Evolutionary conservation across 2,329 filamentous ascomycete species (phyloP).

Genomic region (Phaeosphaeriaceae sp.): DNA sequence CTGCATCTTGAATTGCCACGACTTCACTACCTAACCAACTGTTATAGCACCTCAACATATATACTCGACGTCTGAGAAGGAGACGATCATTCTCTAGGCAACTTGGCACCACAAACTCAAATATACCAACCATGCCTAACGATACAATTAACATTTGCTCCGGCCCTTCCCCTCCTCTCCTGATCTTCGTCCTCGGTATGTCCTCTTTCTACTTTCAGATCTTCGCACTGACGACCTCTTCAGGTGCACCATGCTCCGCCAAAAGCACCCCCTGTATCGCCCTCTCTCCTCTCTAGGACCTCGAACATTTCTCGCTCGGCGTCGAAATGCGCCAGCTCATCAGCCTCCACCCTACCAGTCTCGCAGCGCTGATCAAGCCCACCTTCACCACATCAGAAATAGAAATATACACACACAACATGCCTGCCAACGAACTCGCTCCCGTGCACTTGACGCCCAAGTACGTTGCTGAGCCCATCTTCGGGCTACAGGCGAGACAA

Average conservation of each 20-base stretch:
- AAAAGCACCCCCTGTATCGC: conserved; percentile 16
- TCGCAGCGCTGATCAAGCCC: conserved; percentile 8
- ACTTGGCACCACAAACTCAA: background rate
- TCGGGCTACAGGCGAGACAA: conserved; percentile 1
- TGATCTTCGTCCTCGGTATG: conserved; percentile 13
- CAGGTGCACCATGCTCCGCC: conserved; percentile 17
- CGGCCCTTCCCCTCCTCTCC: background rate
- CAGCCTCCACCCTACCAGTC: conserved; percentile 3
- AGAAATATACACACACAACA: conserved; percentile 1
- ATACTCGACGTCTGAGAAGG: background rate
- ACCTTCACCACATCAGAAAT: conserved; percentile 8
- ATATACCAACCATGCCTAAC: background rate
- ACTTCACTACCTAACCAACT: background rate
- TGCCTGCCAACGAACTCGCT: conserved; percentile 9
- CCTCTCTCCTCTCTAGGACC: conserved; percentile 7
- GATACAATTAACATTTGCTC: background rate
- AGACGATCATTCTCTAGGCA: background rate
- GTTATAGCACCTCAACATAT: background rate
- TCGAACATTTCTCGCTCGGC: conserved; percentile 18
- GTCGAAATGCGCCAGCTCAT: conserved; percentile 14
- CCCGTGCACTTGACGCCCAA: conserved; percentile 7
- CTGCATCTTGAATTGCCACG: background rate
- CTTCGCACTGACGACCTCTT: background rate
- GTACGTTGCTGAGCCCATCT: conserved; percentile 14
- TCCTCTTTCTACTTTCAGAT: too few species aligned